Percentiles rank a stretch among this genome's conserved stretches.
Conservation (phyloP, 2,329 filamentous ascomycete genomes). For the Cladosporium halotolerans region DNA sequence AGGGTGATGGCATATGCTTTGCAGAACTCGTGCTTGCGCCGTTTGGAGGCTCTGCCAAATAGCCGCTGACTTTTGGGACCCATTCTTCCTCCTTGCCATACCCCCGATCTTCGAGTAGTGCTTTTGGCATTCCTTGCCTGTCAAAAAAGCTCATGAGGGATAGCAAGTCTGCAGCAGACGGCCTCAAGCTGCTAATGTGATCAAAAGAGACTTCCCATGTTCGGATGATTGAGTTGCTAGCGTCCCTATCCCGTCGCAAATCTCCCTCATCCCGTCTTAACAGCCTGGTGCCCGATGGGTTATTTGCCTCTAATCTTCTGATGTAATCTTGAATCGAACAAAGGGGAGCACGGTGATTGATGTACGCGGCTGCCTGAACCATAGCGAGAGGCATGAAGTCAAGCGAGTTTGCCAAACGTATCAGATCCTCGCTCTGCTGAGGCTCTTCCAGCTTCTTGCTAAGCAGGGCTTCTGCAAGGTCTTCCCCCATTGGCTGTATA, state of each 20-base stretch:
- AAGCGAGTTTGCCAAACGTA: slow-evolving; percentile 18
- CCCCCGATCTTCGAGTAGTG: too few relatives aligned
- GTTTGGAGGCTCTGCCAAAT: too few relatives aligned
- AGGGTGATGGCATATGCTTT: too few relatives aligned
- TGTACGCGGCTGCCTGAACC: slow-evolving; percentile 30
- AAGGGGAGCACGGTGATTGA: slow-evolving; percentile 22
- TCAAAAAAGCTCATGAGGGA: slow-evolving; percentile 45
- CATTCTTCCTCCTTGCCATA: too few relatives aligned
- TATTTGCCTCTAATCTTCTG: slow-evolving; percentile 29
- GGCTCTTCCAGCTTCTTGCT: not conserved
- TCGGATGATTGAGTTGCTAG: slow-evolving; percentile 8
- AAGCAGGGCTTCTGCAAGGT: slow-evolving; percentile 20
- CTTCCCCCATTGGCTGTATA: slow-evolving; percentile 14
- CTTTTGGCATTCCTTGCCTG: slow-evolving; percentile 10
- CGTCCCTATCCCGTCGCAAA: slow-evolving; percentile 2
- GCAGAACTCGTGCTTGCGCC: too few relatives aligned
- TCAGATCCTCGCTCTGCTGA: not conserved
- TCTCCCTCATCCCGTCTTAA: slow-evolving; percentile 1
- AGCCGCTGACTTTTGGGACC: too few relatives aligned
- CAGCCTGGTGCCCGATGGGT: slow-evolving; percentile 14
- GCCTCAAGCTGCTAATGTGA: slow-evolving; percentile 10
- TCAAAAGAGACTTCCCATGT: slow-evolving; percentile 18
- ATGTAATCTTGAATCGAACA: slow-evolving; percentile 36
- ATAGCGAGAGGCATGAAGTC: slow-evolving; percentile 32
- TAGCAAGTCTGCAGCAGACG: slow-evolving; percentile 37